Base-by-base conservation (phyloP, 164 flowering plant genomes). In the Magnolia kwangsiensis region DNA sequence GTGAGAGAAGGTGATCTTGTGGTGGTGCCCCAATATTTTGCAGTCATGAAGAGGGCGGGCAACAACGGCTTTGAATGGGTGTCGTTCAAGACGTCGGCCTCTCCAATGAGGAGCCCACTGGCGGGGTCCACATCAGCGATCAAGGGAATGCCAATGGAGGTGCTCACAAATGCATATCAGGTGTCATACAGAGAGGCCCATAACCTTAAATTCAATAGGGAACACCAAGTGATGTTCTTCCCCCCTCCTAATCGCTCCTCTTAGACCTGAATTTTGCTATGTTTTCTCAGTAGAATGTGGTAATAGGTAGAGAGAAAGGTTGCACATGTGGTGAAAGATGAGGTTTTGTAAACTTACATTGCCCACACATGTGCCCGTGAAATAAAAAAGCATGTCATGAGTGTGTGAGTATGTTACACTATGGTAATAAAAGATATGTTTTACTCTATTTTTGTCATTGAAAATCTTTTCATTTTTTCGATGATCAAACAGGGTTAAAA, bases 1-100 rank as follows among this genome's bases (percentile, higher is more conserved):
- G 87, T 85, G 61, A 80, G 20, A 7, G 23, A 71, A 65, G 87
- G 87, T 1, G 82, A 82, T 45, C 58, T 85, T 74, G 72, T 87
- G 10, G 86, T 84, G 51, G 78, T 85, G 20, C 89, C 88, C 0
- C 89, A 87, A 76, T 84, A 67, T 81, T 84, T 72, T 69, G 71
- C 82, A 0, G 29, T 78, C 0, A 71, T 78, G 20, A 65, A 55
- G 0, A 72, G 49, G 66, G 90, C 88, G 0, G 86, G 83, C 7
- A 68, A 72, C 50, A 70, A 79, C 0, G 88, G 88, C 13, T 77
- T 76, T 27, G 85, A 87, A 50, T 84, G 76, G 75, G 82, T 86
- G 75, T 50, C 83, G 0, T 71, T 87, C 76, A 81, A 80, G 83
- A 85, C 88, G 1, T 81, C 81, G 3, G 74, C 81, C 68, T 24